A percentile compares a stretch with the other conserved stretches of the same genome.
phyloP scores from a whole-genome alignment of 345 rosid species.

The Hypericum perforatum region DNA sequence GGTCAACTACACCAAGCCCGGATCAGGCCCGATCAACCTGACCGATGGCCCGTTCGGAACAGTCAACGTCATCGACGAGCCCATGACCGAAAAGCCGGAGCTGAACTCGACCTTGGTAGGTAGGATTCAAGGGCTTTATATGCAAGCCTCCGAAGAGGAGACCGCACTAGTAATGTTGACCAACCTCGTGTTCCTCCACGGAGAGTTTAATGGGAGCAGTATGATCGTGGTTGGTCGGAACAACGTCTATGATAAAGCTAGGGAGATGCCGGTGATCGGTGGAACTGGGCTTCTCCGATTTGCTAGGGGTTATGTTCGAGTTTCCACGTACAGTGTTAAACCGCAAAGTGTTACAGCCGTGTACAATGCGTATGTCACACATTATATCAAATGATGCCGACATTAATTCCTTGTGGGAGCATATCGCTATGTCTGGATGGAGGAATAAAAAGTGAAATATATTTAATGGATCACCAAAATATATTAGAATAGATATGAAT shows the following conservation, averaged over 20 bases:
- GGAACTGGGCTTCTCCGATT: not conserved
- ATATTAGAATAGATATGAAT: no score
- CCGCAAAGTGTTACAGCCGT: not conserved
- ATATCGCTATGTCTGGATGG: no score
- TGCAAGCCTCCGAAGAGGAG: not conserved
- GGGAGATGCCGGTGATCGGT: slow-evolving; percentile 5
- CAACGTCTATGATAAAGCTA: not conserved
- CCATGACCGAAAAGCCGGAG: not conserved
- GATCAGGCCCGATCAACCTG: not conserved
- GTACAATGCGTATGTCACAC: not conserved
- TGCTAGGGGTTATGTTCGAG: not conserved
- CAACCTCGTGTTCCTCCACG: not conserved
- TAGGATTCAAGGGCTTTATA: not conserved
- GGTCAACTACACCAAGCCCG: no score
- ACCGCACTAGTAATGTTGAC: not conserved
- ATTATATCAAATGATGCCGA: not conserved
- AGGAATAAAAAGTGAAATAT: no score
- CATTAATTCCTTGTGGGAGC: no score
- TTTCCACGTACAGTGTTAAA: not conserved
- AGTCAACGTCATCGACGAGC: not conserved
- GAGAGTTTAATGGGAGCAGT: not conserved
- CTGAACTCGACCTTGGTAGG: not conserved
- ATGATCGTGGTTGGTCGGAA: not conserved
- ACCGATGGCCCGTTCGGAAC: not conserved
- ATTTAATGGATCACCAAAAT: no score